These are phyloP conservation scores for Arctostaphylos glauca DNA, from an alignment of 148 eudicot species.

Conservation along the genomic window DNA sequence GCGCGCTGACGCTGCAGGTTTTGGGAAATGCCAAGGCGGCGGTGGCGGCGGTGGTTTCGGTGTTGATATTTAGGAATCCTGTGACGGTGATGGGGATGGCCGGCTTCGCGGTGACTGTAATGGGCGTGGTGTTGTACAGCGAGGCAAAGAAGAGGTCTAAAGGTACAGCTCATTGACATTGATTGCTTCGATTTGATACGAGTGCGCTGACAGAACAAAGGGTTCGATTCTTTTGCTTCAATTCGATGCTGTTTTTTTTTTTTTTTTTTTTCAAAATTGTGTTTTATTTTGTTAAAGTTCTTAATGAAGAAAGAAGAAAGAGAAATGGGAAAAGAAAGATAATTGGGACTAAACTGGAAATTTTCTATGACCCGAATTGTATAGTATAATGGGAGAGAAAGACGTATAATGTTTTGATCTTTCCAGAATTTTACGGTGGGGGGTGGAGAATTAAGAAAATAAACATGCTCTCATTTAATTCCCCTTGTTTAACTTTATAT, in stretches of 20 bases:
- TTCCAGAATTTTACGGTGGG: constrained; percentile 14
- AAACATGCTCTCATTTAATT: constrained; percentile 30
- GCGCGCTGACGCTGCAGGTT: constrained; percentile 81
- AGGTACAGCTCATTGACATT: constrained; percentile 54
- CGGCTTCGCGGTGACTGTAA: constrained; percentile 71
- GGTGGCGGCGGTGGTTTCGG: constrained; percentile 86
- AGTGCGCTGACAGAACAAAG: not conserved
- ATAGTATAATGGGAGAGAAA: constrained; percentile 21
- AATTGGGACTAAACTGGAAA: constrained; percentile 1
- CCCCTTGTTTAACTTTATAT: constrained; percentile 18
- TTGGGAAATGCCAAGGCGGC: constrained; percentile 91
- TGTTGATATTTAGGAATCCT: constrained; percentile 81
- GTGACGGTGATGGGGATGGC: constrained; percentile 86
- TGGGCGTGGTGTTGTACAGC: constrained; percentile 88
- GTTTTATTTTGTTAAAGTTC: not conserved
- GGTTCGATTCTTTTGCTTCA: constrained; percentile 25
- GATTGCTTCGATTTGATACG: constrained; percentile 10
- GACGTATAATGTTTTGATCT: constrained; percentile 1
- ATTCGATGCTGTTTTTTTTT: constrained; percentile 5
- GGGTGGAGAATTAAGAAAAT: constrained; percentile 15
- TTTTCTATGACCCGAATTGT: constrained; percentile 18
- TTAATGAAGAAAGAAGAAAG: not conserved
- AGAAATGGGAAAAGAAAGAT: not conserved
- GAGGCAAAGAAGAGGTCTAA: constrained; percentile 78
- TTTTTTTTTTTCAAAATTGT: not conserved